A percentile compares a stretch with the other conserved stretches of the same genome.
phyloP scores from a whole-genome alignment of 345 rosid species.

The Salix suchowensis region DNA sequence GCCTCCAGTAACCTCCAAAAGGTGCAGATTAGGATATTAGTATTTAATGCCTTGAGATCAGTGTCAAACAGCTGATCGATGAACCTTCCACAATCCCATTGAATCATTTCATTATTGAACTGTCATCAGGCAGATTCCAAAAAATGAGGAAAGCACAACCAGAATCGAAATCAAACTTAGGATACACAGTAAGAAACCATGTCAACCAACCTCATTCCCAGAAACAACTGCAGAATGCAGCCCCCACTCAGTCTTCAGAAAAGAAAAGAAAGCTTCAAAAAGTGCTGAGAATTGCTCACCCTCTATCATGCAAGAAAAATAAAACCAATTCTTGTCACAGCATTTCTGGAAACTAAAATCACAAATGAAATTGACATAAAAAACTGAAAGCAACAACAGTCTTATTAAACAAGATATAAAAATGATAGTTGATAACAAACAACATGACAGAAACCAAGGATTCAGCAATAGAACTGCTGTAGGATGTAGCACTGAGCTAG shows the following conservation, averaged over 20 bases:
- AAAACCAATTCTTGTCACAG: conserved; percentile 8
- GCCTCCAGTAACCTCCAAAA: conserved; percentile 70
- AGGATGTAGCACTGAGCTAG: too few species aligned
- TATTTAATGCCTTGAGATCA: conserved; percentile 45
- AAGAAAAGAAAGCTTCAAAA: conserved; percentile 64
- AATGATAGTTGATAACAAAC: too few species aligned
- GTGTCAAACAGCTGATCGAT: conserved; percentile 47
- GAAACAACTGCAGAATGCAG: conserved; percentile 34
- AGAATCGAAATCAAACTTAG: not conserved
- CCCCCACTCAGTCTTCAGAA: conserved; percentile 72
- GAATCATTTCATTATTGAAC: conserved; percentile 44
- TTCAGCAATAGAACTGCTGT: too few species aligned
- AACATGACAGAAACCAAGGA: too few species aligned
- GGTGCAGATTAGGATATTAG: conserved; percentile 46
- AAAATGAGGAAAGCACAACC: not conserved
- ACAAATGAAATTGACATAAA: too few species aligned
- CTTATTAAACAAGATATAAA: too few species aligned
- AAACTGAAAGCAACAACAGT: too few species aligned
- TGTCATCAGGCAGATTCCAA: conserved; percentile 25
- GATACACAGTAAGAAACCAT: conserved; percentile 3
- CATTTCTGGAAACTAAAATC: too few species aligned
- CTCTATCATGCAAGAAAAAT: conserved; percentile 36
- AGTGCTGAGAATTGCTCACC: conserved; percentile 37
- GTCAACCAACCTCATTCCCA: conserved; percentile 49
- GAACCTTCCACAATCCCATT: conserved; percentile 53